Conservation (phyloP, 108 stramenopile species). For the Pseudonitzschia pungens region DNA sequence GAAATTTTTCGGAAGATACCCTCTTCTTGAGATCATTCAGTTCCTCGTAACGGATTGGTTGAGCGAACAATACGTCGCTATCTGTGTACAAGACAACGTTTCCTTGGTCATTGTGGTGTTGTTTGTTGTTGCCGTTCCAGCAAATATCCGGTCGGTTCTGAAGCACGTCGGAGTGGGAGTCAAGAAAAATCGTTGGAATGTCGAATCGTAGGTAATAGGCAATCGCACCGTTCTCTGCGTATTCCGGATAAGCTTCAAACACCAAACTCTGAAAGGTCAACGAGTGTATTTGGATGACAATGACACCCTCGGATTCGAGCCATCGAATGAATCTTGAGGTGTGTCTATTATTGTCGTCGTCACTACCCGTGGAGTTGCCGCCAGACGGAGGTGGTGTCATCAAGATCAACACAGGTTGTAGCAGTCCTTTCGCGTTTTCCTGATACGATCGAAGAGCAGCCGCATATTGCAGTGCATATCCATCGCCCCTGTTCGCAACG, state of each 20-base stretch:
- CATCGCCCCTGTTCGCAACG: constrained; percentile 2
- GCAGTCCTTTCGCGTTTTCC: background rate
- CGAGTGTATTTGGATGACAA: background rate
- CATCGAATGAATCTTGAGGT: background rate
- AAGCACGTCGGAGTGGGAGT: background rate
- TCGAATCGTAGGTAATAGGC: background rate
- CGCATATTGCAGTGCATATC: background rate
- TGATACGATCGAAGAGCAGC: background rate
- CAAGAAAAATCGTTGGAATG: background rate
- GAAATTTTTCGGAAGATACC: background rate
- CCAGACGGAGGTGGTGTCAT: background rate
- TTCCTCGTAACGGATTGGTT: background rate
- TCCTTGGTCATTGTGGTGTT: background rate
- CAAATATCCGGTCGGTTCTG: background rate
- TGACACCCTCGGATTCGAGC: constrained; percentile 6
- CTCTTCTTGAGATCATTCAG: background rate
- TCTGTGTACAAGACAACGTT: constrained; percentile 3
- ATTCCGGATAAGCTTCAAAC: background rate
- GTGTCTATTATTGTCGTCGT: background rate
- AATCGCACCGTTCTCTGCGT: constrained; percentile 2
- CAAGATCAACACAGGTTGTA: background rate
- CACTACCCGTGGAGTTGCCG: background rate
- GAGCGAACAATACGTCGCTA: background rate
- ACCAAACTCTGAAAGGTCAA: background rate
- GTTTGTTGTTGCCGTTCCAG: background rate